Evolutionary conservation across 1,284 basidiomycete genomes (phyloP), one percentile per base, ranked within the genome.

Genomic region (Tylopilus microsporus): DNA sequence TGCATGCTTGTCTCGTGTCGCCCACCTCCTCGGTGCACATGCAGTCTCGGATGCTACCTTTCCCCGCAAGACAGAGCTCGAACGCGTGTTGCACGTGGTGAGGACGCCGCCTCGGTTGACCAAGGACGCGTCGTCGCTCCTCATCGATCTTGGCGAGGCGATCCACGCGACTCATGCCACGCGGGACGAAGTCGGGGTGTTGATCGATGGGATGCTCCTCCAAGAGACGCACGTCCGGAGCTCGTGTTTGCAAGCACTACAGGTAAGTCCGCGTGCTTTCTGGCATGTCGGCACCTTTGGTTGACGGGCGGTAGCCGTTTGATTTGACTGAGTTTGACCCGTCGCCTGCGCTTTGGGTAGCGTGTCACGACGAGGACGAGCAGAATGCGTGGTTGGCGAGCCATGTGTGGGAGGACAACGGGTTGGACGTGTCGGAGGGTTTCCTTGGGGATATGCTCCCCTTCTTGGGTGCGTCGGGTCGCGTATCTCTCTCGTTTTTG

Each of bases 401-500:
- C 34, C 86, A 89, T 66, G 73, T 94, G 13, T 99, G 95, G 96
- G 94, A 97, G 59, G 97, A 99, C 67, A 99, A 99, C 66, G 95
- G 92, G 13, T 75, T 99, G 42, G 94, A 98, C 68, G 85, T 97
- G 8, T 85, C 91, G 0, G 90, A 92, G 65, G 74, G 73, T 5
- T 97, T 87, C 72, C 74, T 92, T 1, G 70, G 73, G 2, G 76
- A 81, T 48, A 76, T 98, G 18, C 71, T 93, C 12, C 72, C 75
- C 0, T 91, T 86, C 68, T 80, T 98, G 30, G 88, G 91, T 91
- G 68, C 2, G 60, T 62, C 25, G 37, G 15, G 10, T 25, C 18
- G 30, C 5, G 7, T 32, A 9, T 4, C 16, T 9, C 32, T 15
- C 12, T 6, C 4, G 2, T 13, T 19, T 8, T 16, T 32, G 18